A percentile compares a stretch with the other conserved stretches of the same genome.
phyloP scores from a whole-genome alignment of 2,329 filamentous ascomycete genomes.

The Trichophyton rubrum region DNA sequence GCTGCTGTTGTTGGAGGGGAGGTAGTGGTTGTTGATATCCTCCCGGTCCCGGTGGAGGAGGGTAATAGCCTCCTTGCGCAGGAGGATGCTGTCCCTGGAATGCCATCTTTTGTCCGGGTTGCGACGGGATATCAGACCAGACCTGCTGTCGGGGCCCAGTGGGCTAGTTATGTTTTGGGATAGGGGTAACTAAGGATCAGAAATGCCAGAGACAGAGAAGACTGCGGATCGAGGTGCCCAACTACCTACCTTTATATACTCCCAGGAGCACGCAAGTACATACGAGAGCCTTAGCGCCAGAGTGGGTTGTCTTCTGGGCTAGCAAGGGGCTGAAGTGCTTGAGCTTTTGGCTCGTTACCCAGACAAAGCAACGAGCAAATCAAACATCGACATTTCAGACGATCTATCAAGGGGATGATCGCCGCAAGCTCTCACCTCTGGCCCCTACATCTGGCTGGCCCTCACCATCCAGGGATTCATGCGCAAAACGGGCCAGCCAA shows the following conservation, averaged over 20 bases:
- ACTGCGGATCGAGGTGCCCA: background rate
- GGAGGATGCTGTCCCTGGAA: background rate
- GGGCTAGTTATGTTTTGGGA: background rate
- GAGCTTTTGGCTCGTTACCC: background rate
- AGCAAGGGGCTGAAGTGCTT: background rate
- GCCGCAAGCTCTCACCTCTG: no score
- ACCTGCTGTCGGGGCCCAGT: background rate
- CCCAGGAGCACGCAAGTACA: background rate
- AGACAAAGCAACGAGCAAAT: background rate
- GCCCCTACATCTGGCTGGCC: no score
- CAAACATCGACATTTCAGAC: background rate
- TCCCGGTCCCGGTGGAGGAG: background rate
- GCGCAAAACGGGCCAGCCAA: background rate
- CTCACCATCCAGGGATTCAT: background rate
- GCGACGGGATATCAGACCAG: background rate
- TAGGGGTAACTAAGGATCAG: background rate
- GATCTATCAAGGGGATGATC: background rate
- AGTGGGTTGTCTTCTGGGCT: background rate
- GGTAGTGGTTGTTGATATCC: conserved; percentile 16
- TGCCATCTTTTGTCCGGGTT: background rate
- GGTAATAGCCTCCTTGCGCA: background rate
- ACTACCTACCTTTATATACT: background rate
- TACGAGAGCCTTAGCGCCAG: background rate
- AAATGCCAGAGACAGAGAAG: background rate
- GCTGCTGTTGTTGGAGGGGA: conserved; percentile 14